phyloP scores from a whole-genome alignment of 306 rosid genomes.

The Echinosophora koreensis region DNA sequence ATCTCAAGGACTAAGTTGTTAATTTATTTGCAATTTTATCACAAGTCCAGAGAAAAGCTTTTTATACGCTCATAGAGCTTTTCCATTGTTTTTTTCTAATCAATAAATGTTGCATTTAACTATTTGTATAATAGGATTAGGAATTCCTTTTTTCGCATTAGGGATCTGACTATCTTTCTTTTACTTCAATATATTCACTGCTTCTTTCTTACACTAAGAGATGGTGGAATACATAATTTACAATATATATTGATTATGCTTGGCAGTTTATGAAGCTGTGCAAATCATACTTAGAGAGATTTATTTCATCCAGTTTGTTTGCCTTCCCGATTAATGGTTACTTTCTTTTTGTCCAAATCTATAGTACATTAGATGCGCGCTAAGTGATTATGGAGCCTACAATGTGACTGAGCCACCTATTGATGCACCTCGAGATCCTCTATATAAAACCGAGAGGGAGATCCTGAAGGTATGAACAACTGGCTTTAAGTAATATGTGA shows the following conservation, averaged over 20 bases:
- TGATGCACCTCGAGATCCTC: conserved; percentile 93
- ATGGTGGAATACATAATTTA: conserved; percentile 2
- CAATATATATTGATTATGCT: neutral
- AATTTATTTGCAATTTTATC: neutral
- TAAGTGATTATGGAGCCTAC: conserved; percentile 82
- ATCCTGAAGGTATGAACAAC: conserved; percentile 66
- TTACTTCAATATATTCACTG: neutral
- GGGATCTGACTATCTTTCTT: neutral
- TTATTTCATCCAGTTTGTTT: conserved; percentile 6
- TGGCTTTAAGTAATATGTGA: conserved; percentile 15
- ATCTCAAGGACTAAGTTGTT: neutral
- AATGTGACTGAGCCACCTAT: conserved; percentile 95
- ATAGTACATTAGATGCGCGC: conserved; percentile 89
- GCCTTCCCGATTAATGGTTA: conserved; percentile 8
- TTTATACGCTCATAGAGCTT: neutral
- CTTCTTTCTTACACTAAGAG: conserved; percentile 10
- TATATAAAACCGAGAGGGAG: conserved; percentile 84
- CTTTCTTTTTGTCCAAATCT: conserved; percentile 39
- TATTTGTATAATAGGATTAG: neutral
- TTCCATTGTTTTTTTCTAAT: too few relatives aligned
- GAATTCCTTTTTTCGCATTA: neutral
- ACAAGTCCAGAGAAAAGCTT: neutral
- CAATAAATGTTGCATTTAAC: neutral
- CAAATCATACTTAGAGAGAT: neutral
- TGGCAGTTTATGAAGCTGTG: conserved; percentile 7